phyloP scores from a whole-genome alignment of 1,139 yeast species.

The Suhomyces bolitotheri region DNA sequence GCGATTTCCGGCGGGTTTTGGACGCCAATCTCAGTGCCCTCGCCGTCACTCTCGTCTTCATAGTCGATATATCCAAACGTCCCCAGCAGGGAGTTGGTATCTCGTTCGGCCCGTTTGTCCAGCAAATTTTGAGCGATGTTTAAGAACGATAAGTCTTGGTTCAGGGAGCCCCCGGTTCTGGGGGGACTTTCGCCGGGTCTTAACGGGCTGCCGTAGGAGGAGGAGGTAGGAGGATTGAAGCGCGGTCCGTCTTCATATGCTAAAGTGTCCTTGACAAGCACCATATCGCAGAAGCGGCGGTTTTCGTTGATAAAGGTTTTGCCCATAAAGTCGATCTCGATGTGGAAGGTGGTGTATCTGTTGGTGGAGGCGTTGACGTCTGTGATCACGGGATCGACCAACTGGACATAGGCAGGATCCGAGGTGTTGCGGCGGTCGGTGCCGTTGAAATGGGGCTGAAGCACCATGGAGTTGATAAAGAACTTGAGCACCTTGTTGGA shows the following conservation, averaged over 20 bases:
- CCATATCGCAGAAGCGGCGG: conserved; percentile 47
- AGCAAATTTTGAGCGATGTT: not conserved
- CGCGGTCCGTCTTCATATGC: conserved; percentile 26
- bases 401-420: conserved; percentile 8
- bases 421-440: conserved; percentile 6
- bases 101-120: too few relatives aligned
- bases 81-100: not conserved
- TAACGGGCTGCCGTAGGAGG: not conserved
- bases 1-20: conserved; percentile 1
- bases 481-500: conserved; percentile 36
- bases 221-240: conserved; percentile 11
- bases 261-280: conserved; percentile 39
- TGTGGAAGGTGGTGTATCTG: conserved; percentile 49
- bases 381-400: conserved; percentile 22
- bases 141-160: not conserved
- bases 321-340: conserved; percentile 48
- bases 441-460: conserved; percentile 12
- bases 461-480: conserved; percentile 39
- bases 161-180: not conserved
- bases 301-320: conserved; percentile 39
- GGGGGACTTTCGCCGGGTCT: not conserved
- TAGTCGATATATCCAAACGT: not conserved
- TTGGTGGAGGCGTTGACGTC: conserved; percentile 50
- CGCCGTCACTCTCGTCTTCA: conserved; percentile 4
- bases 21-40: conserved; percentile 1